Base-by-base conservation (phyloP, 2,329 filamentous ascomycete species). In the Fusarium incarnatum region DNA sequence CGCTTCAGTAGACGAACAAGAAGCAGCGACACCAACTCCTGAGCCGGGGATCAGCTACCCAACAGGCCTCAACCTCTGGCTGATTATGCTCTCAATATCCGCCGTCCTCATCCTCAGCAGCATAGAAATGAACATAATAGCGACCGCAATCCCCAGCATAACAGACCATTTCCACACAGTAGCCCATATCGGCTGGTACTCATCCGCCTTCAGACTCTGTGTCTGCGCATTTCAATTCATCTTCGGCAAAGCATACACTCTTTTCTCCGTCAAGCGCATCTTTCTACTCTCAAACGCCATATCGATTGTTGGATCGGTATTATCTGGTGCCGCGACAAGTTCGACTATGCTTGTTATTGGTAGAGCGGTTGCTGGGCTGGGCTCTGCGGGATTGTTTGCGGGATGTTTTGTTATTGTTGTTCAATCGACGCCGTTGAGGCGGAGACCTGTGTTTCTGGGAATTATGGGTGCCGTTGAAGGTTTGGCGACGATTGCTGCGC, bases 341-440 rank as follows among this genome's bases (percentile, higher is more conserved):
- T 82, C 81, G 0, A 73, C 74, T 0, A 81, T 81, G 76, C 79
- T 86, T 40, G 85, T 86, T 34, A 64, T 82, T 4, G 84, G 84
- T 0, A 76, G 84, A 11, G 84, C 83, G 0, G 74, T 85, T 2
- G 80, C 83, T 0, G 84, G 84, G 0, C 64, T 80, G 0, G 84
- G 83, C 0, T 80, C 78, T 4, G 79, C 83, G 8, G 84, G 79
- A 0, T 59, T 85, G 1, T 80, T 81, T 28, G 78, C 77, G 0
- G 83, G 83, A 3, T 72, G 62, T 7, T 73, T 75, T 27, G 46
- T 64, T 15, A 64, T 69, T 1, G 53, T 69, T 1, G 56, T 56
- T 0, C 56, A 71, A 2, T 28, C 48, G 0, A 64, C 49, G 0
- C 56, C 63, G 23, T 34, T 71, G 0, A 30, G 40, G 0, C 63